phyloP scores from a whole-genome alignment of 306 rosid genomes.

The Vigna reflexopilosa region DNA sequence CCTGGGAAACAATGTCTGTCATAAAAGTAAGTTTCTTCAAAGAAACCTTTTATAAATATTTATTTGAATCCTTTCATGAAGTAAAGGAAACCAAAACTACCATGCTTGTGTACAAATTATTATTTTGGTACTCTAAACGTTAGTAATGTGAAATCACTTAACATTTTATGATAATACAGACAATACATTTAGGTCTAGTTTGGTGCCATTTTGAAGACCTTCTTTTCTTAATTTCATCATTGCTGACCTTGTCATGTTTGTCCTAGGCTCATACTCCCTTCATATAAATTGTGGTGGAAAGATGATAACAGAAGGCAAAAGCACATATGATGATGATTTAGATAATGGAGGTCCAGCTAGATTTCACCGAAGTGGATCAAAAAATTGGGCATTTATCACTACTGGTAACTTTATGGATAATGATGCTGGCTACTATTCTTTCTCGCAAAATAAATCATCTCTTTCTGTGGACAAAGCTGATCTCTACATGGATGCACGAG shows the following conservation, averaged over 20 bases:
- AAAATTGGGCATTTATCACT: constrained; percentile 46
- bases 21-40: constrained; percentile 49
- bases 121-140: neutral
- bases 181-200: neutral
- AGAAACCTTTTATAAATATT: neutral
- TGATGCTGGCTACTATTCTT: neutral
- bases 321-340: constrained; percentile 54
- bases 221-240: neutral
- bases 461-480: constrained; percentile 48
- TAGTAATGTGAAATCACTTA: neutral
- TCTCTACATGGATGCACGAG: constrained; percentile 65
- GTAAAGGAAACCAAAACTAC: neutral
- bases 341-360: constrained; percentile 45
- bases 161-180: neutral
- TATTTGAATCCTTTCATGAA: neutral
- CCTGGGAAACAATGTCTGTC: constrained; percentile 48
- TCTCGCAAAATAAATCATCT: neutral
- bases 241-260: constrained; percentile 19
- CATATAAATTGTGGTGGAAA: constrained; percentile 73
- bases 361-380: constrained; percentile 21
- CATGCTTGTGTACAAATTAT: neutral
- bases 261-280: constrained; percentile 55
- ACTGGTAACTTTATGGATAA: constrained; percentile 47
- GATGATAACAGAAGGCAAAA: constrained; percentile 20
- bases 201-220: neutral